Evolutionary conservation across 2,329 filamentous ascomycete genomes (phyloP).

Genomic region (Cladosporium colombiae): DNA sequence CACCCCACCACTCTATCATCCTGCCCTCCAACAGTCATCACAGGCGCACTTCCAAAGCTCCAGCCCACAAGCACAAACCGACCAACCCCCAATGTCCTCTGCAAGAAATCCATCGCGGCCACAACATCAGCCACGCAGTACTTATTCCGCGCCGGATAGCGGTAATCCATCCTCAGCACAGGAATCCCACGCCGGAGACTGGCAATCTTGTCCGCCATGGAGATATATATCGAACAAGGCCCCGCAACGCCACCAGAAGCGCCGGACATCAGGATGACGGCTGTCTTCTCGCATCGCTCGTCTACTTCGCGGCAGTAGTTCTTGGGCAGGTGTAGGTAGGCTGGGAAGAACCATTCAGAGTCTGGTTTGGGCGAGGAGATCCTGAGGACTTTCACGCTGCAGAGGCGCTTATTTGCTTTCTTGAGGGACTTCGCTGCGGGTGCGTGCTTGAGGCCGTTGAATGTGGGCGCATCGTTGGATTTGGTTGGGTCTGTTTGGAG

Average conservation of each 20-base stretch:
- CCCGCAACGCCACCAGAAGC: conserved; percentile 44
- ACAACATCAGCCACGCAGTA: conserved; percentile 42
- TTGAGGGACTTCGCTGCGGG: background rate
- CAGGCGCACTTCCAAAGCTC: conserved; percentile 47
- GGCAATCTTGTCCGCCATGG: conserved; percentile 45
- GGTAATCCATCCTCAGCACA: conserved; percentile 46
- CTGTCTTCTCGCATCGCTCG: conserved; percentile 34
- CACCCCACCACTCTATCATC: conserved; percentile 40
- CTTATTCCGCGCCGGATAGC: conserved; percentile 38
- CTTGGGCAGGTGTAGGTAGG: conserved; percentile 3
- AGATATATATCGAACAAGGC: conserved; percentile 45
- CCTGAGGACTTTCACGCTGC: background rate
- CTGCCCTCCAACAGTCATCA: conserved; percentile 40
- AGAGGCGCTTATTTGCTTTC: conserved; percentile 7
- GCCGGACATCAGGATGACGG: conserved; percentile 44
- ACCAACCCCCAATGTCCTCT: conserved; percentile 33
- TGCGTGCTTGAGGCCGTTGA: background rate
- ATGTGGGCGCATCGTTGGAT: background rate
- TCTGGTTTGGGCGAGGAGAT: background rate
- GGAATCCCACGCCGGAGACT: conserved; percentile 41
- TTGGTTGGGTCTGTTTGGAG: background rate
- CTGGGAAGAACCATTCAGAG: background rate
- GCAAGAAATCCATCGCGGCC: conserved; percentile 42
- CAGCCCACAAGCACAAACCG: conserved; percentile 46
- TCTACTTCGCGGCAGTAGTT: background rate